phyloP scores from a whole-genome alignment of 1,284 basidiomycete species.

The Stygiomarasmius scandens region DNA sequence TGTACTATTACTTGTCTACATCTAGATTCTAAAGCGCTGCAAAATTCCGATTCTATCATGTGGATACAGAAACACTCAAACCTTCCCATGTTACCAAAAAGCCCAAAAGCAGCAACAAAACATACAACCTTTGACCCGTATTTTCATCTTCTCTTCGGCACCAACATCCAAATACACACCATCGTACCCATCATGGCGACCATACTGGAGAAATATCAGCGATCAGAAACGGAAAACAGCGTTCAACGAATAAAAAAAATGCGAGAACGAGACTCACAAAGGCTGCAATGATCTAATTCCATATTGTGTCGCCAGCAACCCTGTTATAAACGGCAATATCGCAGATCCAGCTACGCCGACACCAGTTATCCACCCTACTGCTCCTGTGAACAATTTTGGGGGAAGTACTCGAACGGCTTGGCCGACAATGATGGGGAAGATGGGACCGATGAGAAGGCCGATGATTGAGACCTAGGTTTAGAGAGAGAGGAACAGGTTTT shows the following conservation, averaged over 20 bases:
- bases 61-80: no score
- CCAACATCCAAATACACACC: constrained; percentile 29
- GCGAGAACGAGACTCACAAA: constrained; percentile 19
- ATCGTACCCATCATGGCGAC: constrained; percentile 32
- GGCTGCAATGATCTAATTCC: constrained; percentile 28
- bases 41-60: no score
- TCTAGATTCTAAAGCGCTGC: no score
- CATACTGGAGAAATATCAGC: constrained; percentile 21
- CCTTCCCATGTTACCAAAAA: no score
- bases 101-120: no score
- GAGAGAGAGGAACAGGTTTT: background rate
- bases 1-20: no score
- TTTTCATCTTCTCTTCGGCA: constrained; percentile 20
- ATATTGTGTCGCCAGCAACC: constrained; percentile 24
- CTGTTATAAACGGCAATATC: constrained; percentile 25
- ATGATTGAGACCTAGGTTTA: constrained; percentile 15
- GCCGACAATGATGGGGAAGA: constrained; percentile 31
- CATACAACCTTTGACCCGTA: no score
- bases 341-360: constrained; percentile 26
- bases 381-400: constrained; percentile 25
- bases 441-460: constrained; percentile 32
- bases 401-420: constrained; percentile 27
- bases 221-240: background rate
- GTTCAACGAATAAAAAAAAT: background rate
- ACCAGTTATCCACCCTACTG: constrained; percentile 31